A percentile compares a stretch with the other conserved stretches of the same genome.
These are phyloP conservation scores for Coemansia sp. DNA, from an alignment of 192 early-diverging fungal genomes.

Conservation along the genomic window DNA sequence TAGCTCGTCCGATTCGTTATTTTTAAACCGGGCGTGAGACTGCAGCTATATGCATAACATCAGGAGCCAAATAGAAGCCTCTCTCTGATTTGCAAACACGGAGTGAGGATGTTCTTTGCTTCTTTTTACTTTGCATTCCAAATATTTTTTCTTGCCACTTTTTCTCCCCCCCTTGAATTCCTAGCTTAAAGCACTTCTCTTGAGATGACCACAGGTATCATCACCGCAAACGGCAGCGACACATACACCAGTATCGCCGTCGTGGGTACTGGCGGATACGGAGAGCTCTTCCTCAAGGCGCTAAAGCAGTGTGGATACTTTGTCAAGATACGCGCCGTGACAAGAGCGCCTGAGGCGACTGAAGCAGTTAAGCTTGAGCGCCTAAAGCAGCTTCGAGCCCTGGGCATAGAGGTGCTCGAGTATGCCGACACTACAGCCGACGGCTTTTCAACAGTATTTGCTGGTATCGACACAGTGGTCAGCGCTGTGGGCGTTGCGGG, in stretches of 20 bases:
- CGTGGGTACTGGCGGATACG: constrained; percentile 48
- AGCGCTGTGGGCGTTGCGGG: constrained; percentile 36
- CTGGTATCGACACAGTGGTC: constrained; percentile 34
- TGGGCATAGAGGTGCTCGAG: constrained; percentile 29
- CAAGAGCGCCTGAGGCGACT: constrained; percentile 13
- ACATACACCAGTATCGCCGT: constrained; percentile 39
- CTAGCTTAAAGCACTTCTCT: background rate
- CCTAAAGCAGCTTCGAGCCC: constrained; percentile 8
- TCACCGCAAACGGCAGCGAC: background rate
- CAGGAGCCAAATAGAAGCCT: background rate
- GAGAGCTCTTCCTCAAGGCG: constrained; percentile 34
- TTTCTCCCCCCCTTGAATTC: background rate
- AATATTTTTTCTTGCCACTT: background rate
- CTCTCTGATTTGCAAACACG: background rate
- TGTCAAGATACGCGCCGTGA: constrained; percentile 38
- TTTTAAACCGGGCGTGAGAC: background rate
- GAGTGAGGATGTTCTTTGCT: background rate
- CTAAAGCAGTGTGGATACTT: constrained; percentile 21
- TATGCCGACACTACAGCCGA: constrained; percentile 10
- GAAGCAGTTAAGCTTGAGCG: constrained; percentile 32
- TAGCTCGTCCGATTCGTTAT: constrained; percentile 1
- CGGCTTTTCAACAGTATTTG: constrained; percentile 25
- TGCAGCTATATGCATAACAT: background rate
- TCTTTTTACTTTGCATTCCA: constrained; percentile 1
- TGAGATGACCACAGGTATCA: constrained; percentile 5